These are phyloP conservation scores for Bassia scoparia DNA, from an alignment of 148 eudicot genomes.

Conservation along the genomic window DNA sequence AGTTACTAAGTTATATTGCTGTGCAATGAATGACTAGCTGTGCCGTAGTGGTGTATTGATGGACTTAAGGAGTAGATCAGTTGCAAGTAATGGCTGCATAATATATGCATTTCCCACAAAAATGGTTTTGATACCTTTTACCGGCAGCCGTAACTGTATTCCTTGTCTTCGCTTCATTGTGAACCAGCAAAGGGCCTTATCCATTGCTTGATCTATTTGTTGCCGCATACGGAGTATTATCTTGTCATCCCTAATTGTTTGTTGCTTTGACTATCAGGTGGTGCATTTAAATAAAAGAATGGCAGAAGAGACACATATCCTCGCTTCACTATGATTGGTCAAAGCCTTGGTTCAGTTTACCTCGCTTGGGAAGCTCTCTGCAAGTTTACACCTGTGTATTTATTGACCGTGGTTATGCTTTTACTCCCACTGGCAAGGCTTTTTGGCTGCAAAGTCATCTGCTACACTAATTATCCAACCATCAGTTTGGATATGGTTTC, in stretches of 20 bases:
- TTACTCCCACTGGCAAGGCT: constrained; percentile 80
- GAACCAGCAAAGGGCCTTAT: too few species aligned
- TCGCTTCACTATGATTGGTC: constrained; percentile 96
- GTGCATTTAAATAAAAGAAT: constrained; percentile 81
- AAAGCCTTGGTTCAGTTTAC: constrained; percentile 88
- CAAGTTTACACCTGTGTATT: constrained; percentile 69
- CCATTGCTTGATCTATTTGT: too few species aligned
- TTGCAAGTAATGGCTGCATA: too few species aligned
- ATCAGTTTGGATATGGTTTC: constrained; percentile 96
- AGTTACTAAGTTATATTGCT: too few species aligned
- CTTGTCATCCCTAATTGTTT: not conserved
- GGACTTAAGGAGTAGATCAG: too few species aligned
- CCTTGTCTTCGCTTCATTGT: too few species aligned
- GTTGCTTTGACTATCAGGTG: constrained; percentile 48
- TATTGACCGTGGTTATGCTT: constrained; percentile 95
- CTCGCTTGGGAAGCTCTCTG: constrained; percentile 92
- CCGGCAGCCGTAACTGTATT: too few species aligned
- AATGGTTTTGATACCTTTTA: too few species aligned
- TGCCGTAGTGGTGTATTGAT: too few species aligned
- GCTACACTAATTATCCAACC: constrained; percentile 96
- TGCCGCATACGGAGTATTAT: not conserved
- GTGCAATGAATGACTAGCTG: too few species aligned
- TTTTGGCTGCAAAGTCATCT: constrained; percentile 88
- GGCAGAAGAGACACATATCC: constrained; percentile 95
- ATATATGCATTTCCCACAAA: too few species aligned